Evolutionary conservation across 352 stramenopile species (phyloP).

Genomic region (Peronospora belbahrii): DNA sequence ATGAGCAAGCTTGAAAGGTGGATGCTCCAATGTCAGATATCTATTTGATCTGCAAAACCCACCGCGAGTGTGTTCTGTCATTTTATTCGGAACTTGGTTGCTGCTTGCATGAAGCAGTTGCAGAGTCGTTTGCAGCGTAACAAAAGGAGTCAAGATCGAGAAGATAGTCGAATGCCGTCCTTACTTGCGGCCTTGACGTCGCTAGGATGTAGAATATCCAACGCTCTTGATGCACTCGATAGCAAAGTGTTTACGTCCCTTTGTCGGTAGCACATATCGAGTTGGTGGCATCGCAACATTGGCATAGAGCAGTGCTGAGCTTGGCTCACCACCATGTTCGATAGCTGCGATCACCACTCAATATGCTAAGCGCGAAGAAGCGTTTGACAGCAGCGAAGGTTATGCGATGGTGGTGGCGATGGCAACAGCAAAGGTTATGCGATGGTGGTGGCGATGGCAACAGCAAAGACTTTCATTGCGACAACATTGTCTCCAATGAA

Average conservation of each 20-base stretch:
- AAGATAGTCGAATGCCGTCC: slow-evolving; percentile 4
- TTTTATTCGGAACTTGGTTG: background rate
- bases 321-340: slow-evolving; percentile 23
- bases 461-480: background rate
- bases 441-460: background rate
- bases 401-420: background rate
- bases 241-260: background rate
- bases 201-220: background rate
- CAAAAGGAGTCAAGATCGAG: slow-evolving; percentile 1
- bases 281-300: slow-evolving; percentile 5
- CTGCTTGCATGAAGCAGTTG: too few relatives aligned
- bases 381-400: background rate
- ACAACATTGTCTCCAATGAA: slow-evolving; percentile 2
- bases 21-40: background rate
- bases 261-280: background rate
- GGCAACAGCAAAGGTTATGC: background rate
- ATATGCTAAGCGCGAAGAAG: background rate
- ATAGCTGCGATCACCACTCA: slow-evolving; percentile 9
- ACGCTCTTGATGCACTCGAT: background rate
- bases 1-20: background rate
- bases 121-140: background rate
- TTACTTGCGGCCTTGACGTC: slow-evolving; percentile 6
- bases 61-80: background rate
- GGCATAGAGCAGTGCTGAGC: slow-evolving; percentile 22
- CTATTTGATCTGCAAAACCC: background rate